Conservation (phyloP, 1,284 basidiomycete species). For the Anthracocystis walkeri region DNA sequence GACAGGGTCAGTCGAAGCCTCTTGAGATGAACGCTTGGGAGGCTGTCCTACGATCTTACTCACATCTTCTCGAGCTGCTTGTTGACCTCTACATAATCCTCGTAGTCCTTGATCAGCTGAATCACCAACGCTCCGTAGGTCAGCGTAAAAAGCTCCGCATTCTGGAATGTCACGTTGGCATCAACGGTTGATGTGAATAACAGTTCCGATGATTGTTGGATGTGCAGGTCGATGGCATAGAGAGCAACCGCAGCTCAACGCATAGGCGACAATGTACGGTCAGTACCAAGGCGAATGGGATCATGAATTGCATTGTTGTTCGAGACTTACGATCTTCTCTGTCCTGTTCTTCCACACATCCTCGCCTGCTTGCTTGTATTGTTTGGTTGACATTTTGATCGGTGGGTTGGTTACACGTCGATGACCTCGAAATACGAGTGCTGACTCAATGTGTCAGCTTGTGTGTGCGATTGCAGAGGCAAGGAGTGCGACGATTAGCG, state of each 20-base stretch:
- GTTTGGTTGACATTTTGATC: slow-evolving; percentile 54
- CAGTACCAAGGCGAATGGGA: background rate
- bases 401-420: background rate
- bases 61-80: slow-evolving; percentile 77
- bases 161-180: slow-evolving; percentile 69
- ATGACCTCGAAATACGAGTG: background rate
- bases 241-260: too few species aligned
- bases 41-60: slow-evolving; percentile 31
- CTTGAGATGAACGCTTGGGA: too few species aligned
- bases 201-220: too few species aligned
- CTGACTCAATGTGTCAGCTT: background rate
- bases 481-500: background rate
- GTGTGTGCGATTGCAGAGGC: background rate
- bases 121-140: slow-evolving; percentile 98
- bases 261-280: too few species aligned
- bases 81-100: slow-evolving; percentile 89
- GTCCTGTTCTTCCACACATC: slow-evolving; percentile 68
- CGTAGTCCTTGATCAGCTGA: slow-evolving; percentile 98
- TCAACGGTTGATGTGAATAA: background rate
- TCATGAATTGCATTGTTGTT: background rate
- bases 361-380: slow-evolving; percentile 65
- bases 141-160: slow-evolving; percentile 94
- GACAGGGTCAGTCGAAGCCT: background rate
- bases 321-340: slow-evolving; percentile 66
- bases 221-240: too few species aligned